Evolutionary conservation across 352 stramenopile genomes (phyloP).

Genomic region (Phytophthora uliginosa): DNA sequence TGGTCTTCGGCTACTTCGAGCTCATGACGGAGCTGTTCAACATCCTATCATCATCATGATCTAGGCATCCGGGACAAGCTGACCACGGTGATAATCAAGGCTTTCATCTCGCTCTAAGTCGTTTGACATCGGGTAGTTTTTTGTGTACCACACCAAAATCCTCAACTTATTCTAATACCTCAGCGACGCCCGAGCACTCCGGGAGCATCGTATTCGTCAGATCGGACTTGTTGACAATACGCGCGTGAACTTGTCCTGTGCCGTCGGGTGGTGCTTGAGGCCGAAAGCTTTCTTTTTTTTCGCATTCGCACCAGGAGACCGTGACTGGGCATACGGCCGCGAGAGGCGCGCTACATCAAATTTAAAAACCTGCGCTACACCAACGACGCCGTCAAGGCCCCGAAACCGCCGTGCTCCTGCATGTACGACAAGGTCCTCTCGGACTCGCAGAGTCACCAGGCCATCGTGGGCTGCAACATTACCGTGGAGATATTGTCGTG

Average conservation of each 20-base stretch:
- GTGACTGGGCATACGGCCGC: slow-evolving; percentile 49
- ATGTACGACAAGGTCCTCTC: slow-evolving; percentile 59
- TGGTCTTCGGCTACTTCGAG: slow-evolving; percentile 70
- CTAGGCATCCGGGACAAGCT: slow-evolving; percentile 69
- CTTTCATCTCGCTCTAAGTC: slow-evolving; percentile 71
- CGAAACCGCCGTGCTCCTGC: slow-evolving; percentile 47
- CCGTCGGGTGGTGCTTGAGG: slow-evolving; percentile 59
- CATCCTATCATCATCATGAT: slow-evolving; percentile 64
- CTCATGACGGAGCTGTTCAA: slow-evolving; percentile 66
- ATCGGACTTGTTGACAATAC: no score
- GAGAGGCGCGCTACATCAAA: slow-evolving; percentile 53
- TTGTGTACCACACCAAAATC: slow-evolving; percentile 53
- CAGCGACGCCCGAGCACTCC: slow-evolving; percentile 51
- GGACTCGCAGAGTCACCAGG: slow-evolving; percentile 52
- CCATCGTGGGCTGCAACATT: slow-evolving; percentile 68
- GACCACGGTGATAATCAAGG: slow-evolving; percentile 60
- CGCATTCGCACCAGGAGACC: slow-evolving; percentile 54
- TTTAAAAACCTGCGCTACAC: slow-evolving; percentile 76
- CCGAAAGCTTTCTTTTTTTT: slow-evolving; percentile 62
- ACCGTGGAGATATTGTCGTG: slow-evolving; percentile 75
- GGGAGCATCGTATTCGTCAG: no score
- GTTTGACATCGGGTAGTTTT: slow-evolving; percentile 64
- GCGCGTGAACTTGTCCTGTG: no score
- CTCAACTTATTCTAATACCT: slow-evolving; percentile 75
- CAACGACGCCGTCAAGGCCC: slow-evolving; percentile 54